Evolutionary conservation across 768 basidiomycete genomes (phyloP).

Genomic region (Suillus paluster): DNA sequence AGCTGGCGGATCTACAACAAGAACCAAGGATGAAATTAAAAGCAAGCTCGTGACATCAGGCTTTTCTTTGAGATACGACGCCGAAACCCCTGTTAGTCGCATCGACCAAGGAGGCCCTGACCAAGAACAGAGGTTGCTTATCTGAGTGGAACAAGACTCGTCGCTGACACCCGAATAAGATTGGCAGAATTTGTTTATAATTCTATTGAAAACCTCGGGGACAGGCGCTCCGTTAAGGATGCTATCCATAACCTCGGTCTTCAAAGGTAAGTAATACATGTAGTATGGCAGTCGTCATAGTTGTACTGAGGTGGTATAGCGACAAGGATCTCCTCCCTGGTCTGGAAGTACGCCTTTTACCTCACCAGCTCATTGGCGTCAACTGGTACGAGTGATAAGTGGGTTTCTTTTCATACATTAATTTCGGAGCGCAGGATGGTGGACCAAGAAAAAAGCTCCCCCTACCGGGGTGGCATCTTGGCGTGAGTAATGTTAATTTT

Average conservation of each 20-base stretch:
- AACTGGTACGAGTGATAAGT: constrained; percentile 51
- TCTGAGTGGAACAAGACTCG: background rate
- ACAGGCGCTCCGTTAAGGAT: constrained; percentile 54
- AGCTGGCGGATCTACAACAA: constrained; percentile 4
- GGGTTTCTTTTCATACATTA: background rate
- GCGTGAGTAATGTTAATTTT: constrained; percentile 43
- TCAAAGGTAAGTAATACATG: constrained; percentile 42
- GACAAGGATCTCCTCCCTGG: constrained; percentile 65
- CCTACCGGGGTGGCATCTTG: constrained; percentile 64
- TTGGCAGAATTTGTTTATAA: constrained; percentile 66
- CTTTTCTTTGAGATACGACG: constrained; percentile 56
- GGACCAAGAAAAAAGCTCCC: constrained; percentile 53
- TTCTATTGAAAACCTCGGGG: constrained; percentile 59
- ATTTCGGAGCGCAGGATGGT: constrained; percentile 57
- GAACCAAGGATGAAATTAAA: background rate
- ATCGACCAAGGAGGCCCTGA: constrained; percentile 65
- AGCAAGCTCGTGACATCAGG: constrained; percentile 14
- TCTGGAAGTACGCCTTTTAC: constrained; percentile 68
- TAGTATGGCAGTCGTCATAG: background rate
- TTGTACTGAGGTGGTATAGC: constrained; percentile 32
- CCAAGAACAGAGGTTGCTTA: constrained; percentile 50
- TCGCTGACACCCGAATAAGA: constrained; percentile 33
- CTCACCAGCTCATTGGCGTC: constrained; percentile 80
- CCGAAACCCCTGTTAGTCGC: constrained; percentile 47
- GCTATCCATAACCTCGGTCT: constrained; percentile 59